Conservation (phyloP, 225 moss, liverwort and hornwort genomes). For the Pleurozium schreberi region DNA sequence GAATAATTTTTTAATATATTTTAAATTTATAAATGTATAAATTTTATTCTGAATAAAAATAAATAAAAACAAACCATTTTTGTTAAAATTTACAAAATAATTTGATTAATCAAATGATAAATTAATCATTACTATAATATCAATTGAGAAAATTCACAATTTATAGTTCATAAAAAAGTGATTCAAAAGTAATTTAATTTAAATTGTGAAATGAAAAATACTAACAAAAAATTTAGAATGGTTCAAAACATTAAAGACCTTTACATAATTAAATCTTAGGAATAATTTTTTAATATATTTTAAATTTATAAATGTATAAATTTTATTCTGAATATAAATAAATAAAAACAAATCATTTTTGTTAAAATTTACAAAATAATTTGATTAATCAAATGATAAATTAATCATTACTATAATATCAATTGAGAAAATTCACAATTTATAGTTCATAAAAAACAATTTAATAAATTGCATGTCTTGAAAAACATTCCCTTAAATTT, state of each 20-base stretch:
- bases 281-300: background rate
- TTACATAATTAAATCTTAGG: rapidly evolving
- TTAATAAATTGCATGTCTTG: background rate
- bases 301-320: background rate
- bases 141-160: background rate
- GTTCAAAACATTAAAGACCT: background rate
- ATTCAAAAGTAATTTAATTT: background rate
- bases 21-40: background rate
- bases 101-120: background rate
- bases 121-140: no score
- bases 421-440: background rate
- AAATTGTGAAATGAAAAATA: background rate
- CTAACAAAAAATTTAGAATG: background rate
- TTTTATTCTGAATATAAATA: no score
- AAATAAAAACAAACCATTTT: rapidly evolving
- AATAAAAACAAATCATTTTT: rapidly evolving
- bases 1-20: background rate
- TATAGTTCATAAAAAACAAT: background rate
- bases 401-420: no score
- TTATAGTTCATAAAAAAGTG: no score
- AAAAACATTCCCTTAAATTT: background rate
- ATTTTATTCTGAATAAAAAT: no score
- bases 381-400: background rate
- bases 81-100: background rate
- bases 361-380: no score